A percentile compares a stretch with the other conserved stretches of the same genome.
Conservation (phyloP, 805 yeast genomes). For the Pichia exigua region DNA sequence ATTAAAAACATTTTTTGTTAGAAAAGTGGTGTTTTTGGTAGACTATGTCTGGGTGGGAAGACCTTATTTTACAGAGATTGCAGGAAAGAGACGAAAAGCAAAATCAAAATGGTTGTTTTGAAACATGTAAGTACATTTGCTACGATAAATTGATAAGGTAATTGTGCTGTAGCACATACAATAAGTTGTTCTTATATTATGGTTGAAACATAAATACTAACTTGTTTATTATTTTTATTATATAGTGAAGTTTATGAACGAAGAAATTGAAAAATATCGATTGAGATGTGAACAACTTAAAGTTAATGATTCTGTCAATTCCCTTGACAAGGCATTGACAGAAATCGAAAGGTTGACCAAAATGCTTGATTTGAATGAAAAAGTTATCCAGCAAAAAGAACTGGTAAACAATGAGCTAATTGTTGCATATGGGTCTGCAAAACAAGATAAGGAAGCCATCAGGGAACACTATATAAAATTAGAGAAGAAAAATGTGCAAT, state of each 20-base stretch:
- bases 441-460: constrained; percentile 14
- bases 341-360: constrained; percentile 7
- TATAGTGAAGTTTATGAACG: not conserved
- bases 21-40: not conserved
- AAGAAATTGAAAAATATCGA: not conserved
- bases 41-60: constrained; percentile 1
- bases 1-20: not conserved
- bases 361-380: constrained; percentile 5
- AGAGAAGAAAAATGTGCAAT: constrained; percentile 13
- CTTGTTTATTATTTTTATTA: not conserved
- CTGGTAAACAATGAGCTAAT: constrained; percentile 6
- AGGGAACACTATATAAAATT: constrained; percentile 21
- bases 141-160: not conserved
- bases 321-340: constrained; percentile 1
- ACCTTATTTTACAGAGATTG: not conserved
- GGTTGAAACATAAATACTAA: not conserved
- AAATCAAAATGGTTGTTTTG: not conserved
- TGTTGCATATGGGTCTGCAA: constrained; percentile 8
- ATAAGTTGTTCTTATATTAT: too few relatives aligned
- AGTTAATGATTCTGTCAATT: not conserved
- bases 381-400: constrained; percentile 10
- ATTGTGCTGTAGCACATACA: not conserved
- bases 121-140: constrained; percentile 1
- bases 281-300: not conserved
- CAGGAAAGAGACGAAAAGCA: not conserved